These are phyloP conservation scores for Macrocystidia cucumis DNA, from an alignment of 1,284 basidiomycete species.

Conservation along the genomic window DNA sequence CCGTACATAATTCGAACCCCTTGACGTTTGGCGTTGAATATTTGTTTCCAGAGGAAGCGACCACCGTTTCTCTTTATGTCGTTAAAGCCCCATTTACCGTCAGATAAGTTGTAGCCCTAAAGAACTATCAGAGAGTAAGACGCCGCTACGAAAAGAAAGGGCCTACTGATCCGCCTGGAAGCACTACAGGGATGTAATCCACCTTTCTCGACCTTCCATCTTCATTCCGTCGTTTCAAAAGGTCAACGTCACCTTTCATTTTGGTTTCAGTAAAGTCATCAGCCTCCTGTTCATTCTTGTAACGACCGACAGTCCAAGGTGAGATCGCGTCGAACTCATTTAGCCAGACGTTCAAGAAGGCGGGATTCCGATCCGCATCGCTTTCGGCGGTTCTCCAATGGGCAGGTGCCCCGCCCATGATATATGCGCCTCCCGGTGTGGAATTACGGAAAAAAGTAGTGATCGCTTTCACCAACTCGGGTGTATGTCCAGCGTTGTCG, in stretches of 20 bases:
- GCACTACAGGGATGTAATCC: conserved; percentile 69
- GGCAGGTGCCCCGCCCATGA: conserved; percentile 59
- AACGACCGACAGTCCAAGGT: conserved; percentile 71
- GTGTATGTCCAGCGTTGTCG: conserved; percentile 52
- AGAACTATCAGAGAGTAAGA: conserved; percentile 3
- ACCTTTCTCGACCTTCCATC: conserved; percentile 38
- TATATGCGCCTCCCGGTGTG: conserved; percentile 66
- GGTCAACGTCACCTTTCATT: conserved; percentile 53
- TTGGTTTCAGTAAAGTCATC: conserved; percentile 52
- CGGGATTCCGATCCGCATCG: conserved; percentile 60
- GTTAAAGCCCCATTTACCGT: conserved; percentile 63
- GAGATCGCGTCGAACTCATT: conserved; percentile 69
- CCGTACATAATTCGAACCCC: conserved; percentile 66
- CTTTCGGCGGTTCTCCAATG: conserved; percentile 61
- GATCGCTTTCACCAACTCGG: conserved; percentile 47
- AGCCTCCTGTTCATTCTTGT: conserved; percentile 44
- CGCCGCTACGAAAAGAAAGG: conserved; percentile 1
- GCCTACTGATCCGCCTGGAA: conserved; percentile 70
- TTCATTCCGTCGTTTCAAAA: conserved; percentile 43
- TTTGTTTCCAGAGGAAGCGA: conserved; percentile 66
- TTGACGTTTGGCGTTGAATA: conserved; percentile 53
- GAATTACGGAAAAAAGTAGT: conserved; percentile 43
- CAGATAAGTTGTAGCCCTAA: conserved; percentile 60
- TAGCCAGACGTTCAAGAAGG: conserved; percentile 57
- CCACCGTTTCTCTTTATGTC: conserved; percentile 61